These are phyloP conservation scores for Tuber umbilicatum DNA, from an alignment of 495 filamentous ascomycete species.

Conservation along the genomic window DNA sequence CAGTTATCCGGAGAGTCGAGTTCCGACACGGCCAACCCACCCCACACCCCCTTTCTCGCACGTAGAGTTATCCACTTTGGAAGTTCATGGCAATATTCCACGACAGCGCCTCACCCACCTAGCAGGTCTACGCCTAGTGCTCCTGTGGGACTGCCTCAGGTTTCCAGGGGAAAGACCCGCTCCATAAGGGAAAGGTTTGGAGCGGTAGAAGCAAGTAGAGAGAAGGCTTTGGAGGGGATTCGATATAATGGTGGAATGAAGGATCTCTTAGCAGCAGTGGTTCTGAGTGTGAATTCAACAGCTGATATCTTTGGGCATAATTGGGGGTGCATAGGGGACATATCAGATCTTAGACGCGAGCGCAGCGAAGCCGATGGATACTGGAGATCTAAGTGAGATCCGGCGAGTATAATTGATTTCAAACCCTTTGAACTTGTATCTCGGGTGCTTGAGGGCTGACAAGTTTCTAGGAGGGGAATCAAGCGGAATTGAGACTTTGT, in stretches of 20 bases:
- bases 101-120: not conserved
- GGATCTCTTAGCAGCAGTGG: constrained; percentile 4
- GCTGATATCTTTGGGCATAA: constrained; percentile 9
- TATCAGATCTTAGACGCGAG: constrained; percentile 26
- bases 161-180: constrained; percentile 7
- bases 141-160: not conserved
- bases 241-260: constrained; percentile 4
- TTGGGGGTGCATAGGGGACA: constrained; percentile 23
- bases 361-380: constrained; percentile 25
- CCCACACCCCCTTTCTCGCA: not conserved
- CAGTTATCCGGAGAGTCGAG: not conserved
- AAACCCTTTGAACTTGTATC: not conserved
- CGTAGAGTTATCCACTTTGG: not conserved
- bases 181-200: constrained; percentile 2
- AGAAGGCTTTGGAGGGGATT: constrained; percentile 1
- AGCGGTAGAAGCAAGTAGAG: not conserved
- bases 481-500: constrained; percentile 27
- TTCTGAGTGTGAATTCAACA: constrained; percentile 5
- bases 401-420: constrained; percentile 26
- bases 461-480: constrained; percentile 7
- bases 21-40: not conserved
- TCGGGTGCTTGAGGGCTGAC: constrained; percentile 12
- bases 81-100: not conserved
- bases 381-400: constrained; percentile 37
- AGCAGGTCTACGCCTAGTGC: too few species aligned